These are phyloP conservation scores for Nitzschia sp. DNA, from an alignment of 108 stramenopile genomes.

Conservation along the genomic window DNA sequence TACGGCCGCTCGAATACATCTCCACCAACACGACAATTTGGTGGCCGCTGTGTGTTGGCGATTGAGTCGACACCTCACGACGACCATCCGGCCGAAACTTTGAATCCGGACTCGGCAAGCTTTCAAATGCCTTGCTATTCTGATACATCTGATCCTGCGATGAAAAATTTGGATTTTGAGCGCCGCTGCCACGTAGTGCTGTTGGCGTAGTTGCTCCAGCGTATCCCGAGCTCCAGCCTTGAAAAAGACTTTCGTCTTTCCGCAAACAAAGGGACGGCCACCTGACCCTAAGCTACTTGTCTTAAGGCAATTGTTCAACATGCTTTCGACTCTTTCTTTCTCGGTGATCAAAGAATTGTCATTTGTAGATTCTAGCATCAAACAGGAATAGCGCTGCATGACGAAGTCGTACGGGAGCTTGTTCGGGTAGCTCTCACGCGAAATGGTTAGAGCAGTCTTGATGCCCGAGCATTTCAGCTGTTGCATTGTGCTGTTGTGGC, in stretches of 20 bases:
- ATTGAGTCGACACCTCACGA: not conserved
- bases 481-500: slow-evolving; percentile 72
- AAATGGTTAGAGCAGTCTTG: slow-evolving; percentile 87
- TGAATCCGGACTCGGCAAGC: not conserved
- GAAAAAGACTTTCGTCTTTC: slow-evolving; percentile 88
- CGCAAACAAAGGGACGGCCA: slow-evolving; percentile 66
- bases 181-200: slow-evolving; percentile 50
- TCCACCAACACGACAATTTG: slow-evolving; percentile 4
- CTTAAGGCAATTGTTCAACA: slow-evolving; percentile 29
- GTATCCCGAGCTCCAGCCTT: slow-evolving; percentile 77
- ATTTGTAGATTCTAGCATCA: slow-evolving; percentile 10
- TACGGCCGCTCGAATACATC: not conserved
- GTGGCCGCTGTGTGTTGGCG: slow-evolving; percentile 2
- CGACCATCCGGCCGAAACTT: slow-evolving; percentile 16
- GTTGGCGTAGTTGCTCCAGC: slow-evolving; percentile 62
- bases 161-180: slow-evolving; percentile 52
- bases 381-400: slow-evolving; percentile 53
- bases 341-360: not conserved
- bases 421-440: slow-evolving; percentile 92
- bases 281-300: slow-evolving; percentile 4
- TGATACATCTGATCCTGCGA: slow-evolving; percentile 3
- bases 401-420: slow-evolving; percentile 76
- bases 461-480: slow-evolving; percentile 95
- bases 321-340: slow-evolving; percentile 28
- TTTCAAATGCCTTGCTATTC: too few relatives aligned